These are phyloP conservation scores for Aspergillus novoparasiticus DNA, from an alignment of 2,329 filamentous ascomycete genomes.

Conservation along the genomic window DNA sequence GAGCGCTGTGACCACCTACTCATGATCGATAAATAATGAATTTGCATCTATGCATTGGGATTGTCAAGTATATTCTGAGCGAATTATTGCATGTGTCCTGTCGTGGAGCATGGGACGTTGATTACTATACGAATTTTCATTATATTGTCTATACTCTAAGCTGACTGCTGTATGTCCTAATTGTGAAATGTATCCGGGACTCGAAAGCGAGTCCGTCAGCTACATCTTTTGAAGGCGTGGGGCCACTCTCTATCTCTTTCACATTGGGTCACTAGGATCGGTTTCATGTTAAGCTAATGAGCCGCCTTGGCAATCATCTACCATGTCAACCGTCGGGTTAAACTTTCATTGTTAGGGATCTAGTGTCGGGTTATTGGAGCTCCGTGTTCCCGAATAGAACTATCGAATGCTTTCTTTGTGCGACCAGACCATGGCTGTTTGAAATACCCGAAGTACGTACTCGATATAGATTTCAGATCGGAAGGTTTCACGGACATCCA, in stretches of 20 bases:
- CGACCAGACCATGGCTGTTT: neutral
- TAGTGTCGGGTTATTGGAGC: neutral
- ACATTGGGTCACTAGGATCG: too few species aligned
- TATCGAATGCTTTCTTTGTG: neutral
- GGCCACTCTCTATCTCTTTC: too few species aligned
- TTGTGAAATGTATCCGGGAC: too few species aligned
- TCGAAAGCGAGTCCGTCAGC: too few species aligned
- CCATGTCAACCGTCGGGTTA: neutral
- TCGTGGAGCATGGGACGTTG: neutral
- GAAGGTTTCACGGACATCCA: neutral
- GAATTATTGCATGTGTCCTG: neutral
- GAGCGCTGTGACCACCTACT: conserved; percentile 5
- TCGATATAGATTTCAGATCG: neutral
- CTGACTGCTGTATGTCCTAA: too few species aligned
- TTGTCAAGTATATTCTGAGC: neutral
- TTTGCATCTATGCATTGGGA: neutral
- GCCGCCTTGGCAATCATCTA: neutral
- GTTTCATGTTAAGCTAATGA: neutral
- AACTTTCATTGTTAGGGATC: neutral
- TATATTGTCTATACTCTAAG: too few species aligned
- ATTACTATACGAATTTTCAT: neutral
- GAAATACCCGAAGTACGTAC: neutral
- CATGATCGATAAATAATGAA: neutral
- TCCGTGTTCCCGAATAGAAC: neutral
- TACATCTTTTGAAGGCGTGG: too few species aligned